Percentiles rank a stretch among this genome's conserved stretches.
phyloP scores from a whole-genome alignment of 495 filamentous ascomycete genomes.

The Collariella sp. region DNA sequence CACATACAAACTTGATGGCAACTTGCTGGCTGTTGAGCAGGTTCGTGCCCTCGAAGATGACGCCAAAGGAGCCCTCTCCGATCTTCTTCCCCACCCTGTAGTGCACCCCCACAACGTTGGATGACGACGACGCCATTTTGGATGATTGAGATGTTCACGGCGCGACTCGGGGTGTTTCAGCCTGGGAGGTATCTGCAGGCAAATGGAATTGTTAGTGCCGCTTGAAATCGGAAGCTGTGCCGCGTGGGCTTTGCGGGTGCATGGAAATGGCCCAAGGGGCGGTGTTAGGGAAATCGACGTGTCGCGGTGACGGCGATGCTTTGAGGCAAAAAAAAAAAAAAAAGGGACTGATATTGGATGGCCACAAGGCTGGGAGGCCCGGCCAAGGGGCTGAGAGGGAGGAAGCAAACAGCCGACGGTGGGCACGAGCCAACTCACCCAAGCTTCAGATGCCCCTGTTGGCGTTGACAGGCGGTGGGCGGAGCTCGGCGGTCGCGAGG shows the following conservation, averaged over 20 bases:
- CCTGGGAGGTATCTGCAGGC: background rate
- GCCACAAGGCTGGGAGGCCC: background rate
- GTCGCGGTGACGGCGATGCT: no score
- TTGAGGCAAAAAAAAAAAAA: no score
- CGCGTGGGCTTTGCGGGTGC: background rate
- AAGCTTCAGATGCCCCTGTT: background rate
- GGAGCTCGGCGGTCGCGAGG: conserved; percentile 9
- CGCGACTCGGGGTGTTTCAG: background rate
- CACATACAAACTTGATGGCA: conserved; percentile 96
- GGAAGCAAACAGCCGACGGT: background rate
- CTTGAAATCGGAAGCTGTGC: background rate
- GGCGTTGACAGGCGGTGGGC: conserved; percentile 7
- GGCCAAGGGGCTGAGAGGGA: background rate
- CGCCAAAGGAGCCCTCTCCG: conserved; percentile 96
- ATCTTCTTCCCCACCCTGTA: conserved; percentile 99
- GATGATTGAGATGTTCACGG: background rate
- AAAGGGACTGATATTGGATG: background rate
- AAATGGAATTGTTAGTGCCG: background rate
- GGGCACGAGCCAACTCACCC: conserved; percentile 14
- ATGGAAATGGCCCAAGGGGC: no score
- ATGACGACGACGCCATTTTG: conserved; percentile 85
- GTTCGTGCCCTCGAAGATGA: conserved; percentile 98
- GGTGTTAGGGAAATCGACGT: no score
- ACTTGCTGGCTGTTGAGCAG: conserved; percentile 98
- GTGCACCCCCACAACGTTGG: conserved; percentile 97